Percentiles rank a stretch among this genome's conserved stretches.
These are phyloP conservation scores for Pythium aphanidermatum DNA, from an alignment of 352 stramenopile genomes.

Conservation along the genomic window DNA sequence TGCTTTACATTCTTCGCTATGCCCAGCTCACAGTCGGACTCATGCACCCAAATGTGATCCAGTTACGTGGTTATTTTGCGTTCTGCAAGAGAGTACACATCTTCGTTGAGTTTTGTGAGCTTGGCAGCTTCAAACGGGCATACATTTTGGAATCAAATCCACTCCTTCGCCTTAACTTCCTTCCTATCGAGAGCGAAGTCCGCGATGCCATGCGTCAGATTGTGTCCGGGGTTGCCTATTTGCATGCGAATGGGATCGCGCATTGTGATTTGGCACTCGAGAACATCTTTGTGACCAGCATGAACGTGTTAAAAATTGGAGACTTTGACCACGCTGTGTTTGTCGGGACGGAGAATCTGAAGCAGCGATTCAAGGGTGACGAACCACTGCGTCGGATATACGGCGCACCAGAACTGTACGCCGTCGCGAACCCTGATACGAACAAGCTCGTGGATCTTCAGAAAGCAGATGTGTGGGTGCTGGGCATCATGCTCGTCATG, in stretches of 20 bases:
- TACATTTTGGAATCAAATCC: conserved; percentile 44
- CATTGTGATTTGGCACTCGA: conserved; percentile 68
- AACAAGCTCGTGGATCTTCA: conserved; percentile 38
- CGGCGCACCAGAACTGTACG: conserved; percentile 44
- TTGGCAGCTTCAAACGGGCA: conserved; percentile 40
- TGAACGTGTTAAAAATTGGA: conserved; percentile 55
- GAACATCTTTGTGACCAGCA: conserved; percentile 63
- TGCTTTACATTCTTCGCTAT: conserved; percentile 45
- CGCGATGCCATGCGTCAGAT: conserved; percentile 77
- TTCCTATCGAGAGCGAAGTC: conserved; percentile 36
- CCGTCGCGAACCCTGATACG: conserved; percentile 2
- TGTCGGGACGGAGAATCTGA: conserved; percentile 43
- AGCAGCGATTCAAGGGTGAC: conserved; percentile 17
- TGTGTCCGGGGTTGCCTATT: conserved; percentile 52
- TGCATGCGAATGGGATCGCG: conserved; percentile 53
- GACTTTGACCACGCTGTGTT: conserved; percentile 63
- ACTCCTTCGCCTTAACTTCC: conserved; percentile 30
- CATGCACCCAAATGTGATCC: conserved; percentile 48
- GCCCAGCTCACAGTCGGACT: conserved; percentile 26
- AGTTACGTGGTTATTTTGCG: conserved; percentile 43
- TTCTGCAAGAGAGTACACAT: conserved; percentile 43
- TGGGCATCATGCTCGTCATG: conserved; percentile 52
- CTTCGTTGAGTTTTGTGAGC: conserved; percentile 59
- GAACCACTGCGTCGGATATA: conserved; percentile 39
- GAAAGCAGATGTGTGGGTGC: conserved; percentile 53